Evolutionary conservation across 2,329 filamentous ascomycete genomes (phyloP), one percentile per base, ranked within the genome.

Genomic region (Fusarium ramigenum): DNA sequence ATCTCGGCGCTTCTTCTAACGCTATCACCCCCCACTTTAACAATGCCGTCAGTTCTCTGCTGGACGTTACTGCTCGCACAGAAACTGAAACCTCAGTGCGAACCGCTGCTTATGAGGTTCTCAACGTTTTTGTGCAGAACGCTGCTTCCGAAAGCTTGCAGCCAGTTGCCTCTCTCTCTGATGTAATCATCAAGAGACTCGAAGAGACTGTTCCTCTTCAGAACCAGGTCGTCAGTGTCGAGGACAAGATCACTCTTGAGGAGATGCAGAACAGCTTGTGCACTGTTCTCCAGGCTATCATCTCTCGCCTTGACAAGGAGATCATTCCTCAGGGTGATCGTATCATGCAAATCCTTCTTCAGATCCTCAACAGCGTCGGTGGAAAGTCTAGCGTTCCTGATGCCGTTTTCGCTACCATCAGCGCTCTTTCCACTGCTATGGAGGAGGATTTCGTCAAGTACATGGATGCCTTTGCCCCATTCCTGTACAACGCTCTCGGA

Each of bases 231-330:
- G 95, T 98, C 76, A 98, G 95, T 80, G 93, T 98, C 34, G 96
- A 99, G 83, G 96, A 99, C 84, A 96, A 92, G 83, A 94, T 98
- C 75, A 97, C 93, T 9, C 88, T 99, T 8, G 95, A 98, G 81
- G 96, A 99, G 84, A 97, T 99, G 90, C 96, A 98, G 85, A 98
- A 95, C 58, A 98, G 95, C 82, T 88, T 99, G 79, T 93, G 92
- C 82, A 97, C 94, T 60, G 96, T 98, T 44, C 87, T 98, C 56
- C 91, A 98, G 84, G 92, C 94, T 54, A 97, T 98, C 80, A 92
- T 98, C 70, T 92, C 94, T 82, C 92, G 96, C 65, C 88, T 99
- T 32, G 96, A 98, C 83, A 92, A 92, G 81, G 96, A 98, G 81
- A 93, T 99, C 76, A 90, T 91, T 71, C 95, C 96, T 21, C 94